Percentiles rank a stretch among this genome's conserved stretches.
phyloP scores from a whole-genome alignment of 2,329 filamentous ascomycete species.

The Claviceps fusiformis region DNA sequence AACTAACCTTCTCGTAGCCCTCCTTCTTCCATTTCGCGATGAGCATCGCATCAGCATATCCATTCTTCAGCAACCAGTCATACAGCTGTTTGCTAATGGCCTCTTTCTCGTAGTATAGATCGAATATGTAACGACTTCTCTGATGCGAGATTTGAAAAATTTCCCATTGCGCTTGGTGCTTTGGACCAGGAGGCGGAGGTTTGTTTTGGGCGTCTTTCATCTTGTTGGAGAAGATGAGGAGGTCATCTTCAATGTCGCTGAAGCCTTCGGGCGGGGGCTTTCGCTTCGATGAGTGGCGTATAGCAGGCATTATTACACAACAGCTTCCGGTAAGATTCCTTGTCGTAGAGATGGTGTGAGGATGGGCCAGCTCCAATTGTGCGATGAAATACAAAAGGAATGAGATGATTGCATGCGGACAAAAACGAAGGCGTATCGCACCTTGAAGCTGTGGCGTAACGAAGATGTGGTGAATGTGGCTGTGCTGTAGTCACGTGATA shows the following conservation, averaged over 20 bases:
- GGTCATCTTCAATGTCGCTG: constrained; percentile 75
- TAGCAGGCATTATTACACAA: constrained; percentile 52
- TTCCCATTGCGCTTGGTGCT: constrained; percentile 89
- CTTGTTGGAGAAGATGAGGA: constrained; percentile 76
- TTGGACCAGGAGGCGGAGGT: constrained; percentile 62
- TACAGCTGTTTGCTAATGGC: constrained; percentile 87
- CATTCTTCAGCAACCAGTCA: constrained; percentile 93
- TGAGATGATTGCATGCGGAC: not conserved
- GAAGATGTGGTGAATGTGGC: constrained; percentile 9
- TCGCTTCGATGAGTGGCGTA: constrained; percentile 60
- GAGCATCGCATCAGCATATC: constrained; percentile 84
- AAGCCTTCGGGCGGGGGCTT: constrained; percentile 80
- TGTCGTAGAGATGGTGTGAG: not conserved
- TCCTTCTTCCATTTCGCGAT: constrained; percentile 99
- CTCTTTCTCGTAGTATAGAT: constrained; percentile 95
- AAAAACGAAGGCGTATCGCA: not conserved
- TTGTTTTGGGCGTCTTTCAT: constrained; percentile 95
- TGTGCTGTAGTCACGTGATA: constrained; percentile 15
- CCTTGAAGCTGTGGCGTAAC: constrained; percentile 8
- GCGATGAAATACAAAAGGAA: not conserved
- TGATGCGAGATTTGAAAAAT: constrained; percentile 97
- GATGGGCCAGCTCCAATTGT: not conserved
- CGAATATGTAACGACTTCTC: constrained; percentile 84
- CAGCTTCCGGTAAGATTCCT: not conserved
- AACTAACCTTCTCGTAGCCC: constrained; percentile 82